Base-by-base conservation (phyloP, 2,329 filamentous ascomycete species). In the Thelonectria discophora region DNA sequence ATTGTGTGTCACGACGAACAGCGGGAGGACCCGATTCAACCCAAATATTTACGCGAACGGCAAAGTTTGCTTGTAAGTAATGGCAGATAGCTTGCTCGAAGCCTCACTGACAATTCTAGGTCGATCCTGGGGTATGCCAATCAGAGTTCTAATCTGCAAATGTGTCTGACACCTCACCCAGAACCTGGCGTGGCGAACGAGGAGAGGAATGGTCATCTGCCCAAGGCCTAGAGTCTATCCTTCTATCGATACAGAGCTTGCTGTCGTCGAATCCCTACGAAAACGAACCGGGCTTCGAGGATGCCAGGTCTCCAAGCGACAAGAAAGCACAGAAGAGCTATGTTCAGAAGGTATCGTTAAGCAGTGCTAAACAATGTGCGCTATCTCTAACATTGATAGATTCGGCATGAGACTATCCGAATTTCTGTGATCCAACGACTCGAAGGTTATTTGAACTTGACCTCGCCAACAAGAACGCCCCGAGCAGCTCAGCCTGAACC, bases 141-240 rank as follows among this genome's bases (percentile, higher is more conserved):
- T 34, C 21, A 10, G 21, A 20, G 15, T 11, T 9, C 15, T 46
- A 30, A 11, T n/a, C 32, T 32, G 20, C 24, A 18, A 13, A n/a
- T 18, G 7, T 42, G 39, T 49, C 67, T 72, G 52, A 72, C 65
- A 52, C 27, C 7, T 17, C n/a, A 45, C n/a, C 15, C 32, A 96
- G 94, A 60, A 99, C 95, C 74, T 99, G 95, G 95, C 86, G 91
- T 51, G 94, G 94, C 27, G 90, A 97, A 73, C 85, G 88, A 15
- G 93, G 94, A 57, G 95, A 98, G 77, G 89, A 97, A 75, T 99
- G 95, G 95, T 97, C 94, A 15, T 93, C 94, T 15, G 95, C 94
- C 1, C 95, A 98, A 76, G 94, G 95, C 7, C 82, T 99, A 1
- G 95, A 98, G 76, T 98, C 94, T 1, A 92, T 98, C 50, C 78